Conservation (phyloP, 805 yeast genomes). For the Tetrapisispora namnaoensis region DNA sequence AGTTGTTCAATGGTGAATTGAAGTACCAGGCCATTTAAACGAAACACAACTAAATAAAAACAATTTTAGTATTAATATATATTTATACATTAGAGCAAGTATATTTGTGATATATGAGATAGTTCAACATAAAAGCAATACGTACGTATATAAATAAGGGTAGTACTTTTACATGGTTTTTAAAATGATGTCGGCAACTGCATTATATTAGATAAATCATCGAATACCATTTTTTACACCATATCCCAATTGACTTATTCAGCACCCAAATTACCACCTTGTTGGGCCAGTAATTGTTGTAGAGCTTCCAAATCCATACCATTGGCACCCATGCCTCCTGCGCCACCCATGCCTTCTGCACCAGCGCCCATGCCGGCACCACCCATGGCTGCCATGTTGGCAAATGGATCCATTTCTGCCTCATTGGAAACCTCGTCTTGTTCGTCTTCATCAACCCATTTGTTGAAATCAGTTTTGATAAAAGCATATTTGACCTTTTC, state of each 20-base stretch:
- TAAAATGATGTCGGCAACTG: too few relatives aligned
- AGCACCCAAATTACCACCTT: constrained; percentile 3
- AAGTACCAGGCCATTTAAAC: constrained; percentile 45
- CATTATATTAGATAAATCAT: too few relatives aligned
- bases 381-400: constrained; percentile 24
- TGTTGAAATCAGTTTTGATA: constrained; percentile 90
- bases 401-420: constrained; percentile 19
- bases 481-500: constrained; percentile 70
- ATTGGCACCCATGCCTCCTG: constrained; percentile 24
- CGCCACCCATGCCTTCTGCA: constrained; percentile 26
- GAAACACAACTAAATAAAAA: background rate
- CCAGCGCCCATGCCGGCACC: constrained; percentile 29
- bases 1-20: constrained; percentile 44
- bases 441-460: constrained; percentile 98
- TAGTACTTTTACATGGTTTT: background rate
- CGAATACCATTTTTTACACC: too few relatives aligned
- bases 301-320: constrained; percentile 19
- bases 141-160: background rate
- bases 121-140: background rate
- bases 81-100: background rate
- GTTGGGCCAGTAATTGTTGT: constrained; percentile 1
- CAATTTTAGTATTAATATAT: background rate
- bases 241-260: background rate
- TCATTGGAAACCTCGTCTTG: constrained; percentile 54
- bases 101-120: background rate